Conservation (phyloP, 2,329 filamentous ascomycete species). For the Fusarium falciforme region DNA sequence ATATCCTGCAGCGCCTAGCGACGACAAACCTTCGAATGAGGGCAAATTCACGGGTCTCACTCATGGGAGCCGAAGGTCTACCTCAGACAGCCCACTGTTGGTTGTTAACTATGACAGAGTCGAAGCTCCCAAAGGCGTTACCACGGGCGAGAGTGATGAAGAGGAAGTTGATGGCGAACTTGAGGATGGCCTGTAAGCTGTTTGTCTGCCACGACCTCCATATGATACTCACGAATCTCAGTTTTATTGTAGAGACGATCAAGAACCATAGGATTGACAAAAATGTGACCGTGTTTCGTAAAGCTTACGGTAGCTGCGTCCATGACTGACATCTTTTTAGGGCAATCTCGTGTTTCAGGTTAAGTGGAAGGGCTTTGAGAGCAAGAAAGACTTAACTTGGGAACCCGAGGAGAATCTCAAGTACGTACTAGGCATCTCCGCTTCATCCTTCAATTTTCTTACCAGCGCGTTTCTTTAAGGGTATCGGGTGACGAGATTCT, state of each 20-base stretch:
- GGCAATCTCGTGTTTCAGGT: constrained; percentile 53
- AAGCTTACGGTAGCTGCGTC: not conserved
- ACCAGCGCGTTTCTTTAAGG: constrained; percentile 35
- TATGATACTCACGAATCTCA: constrained; percentile 46
- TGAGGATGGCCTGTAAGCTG: not conserved
- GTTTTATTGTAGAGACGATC: constrained; percentile 81
- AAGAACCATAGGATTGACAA: constrained; percentile 70
- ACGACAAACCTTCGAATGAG: not conserved
- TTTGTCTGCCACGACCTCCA: not conserved
- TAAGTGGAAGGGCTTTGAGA: constrained; percentile 83
- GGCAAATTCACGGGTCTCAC: not conserved
- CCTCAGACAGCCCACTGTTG: not conserved
- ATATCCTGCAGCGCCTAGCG: too few relatives aligned
- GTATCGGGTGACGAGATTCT: constrained; percentile 70
- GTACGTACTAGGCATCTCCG: constrained; percentile 30
- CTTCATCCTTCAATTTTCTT: not conserved
- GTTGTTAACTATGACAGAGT: not conserved
- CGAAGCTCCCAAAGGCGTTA: not conserved
- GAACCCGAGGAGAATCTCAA: constrained; percentile 75
- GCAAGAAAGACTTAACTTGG: constrained; percentile 78
- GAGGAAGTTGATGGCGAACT: not conserved
- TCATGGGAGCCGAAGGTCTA: not conserved
- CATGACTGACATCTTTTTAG: not conserved
- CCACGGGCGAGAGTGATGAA: not conserved
- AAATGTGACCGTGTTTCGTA: constrained; percentile 58